Evolutionary conservation across 345 rosid genomes (phyloP), one percentile per base, ranked within the genome.

Genomic region (Eucalyptus grandis): DNA sequence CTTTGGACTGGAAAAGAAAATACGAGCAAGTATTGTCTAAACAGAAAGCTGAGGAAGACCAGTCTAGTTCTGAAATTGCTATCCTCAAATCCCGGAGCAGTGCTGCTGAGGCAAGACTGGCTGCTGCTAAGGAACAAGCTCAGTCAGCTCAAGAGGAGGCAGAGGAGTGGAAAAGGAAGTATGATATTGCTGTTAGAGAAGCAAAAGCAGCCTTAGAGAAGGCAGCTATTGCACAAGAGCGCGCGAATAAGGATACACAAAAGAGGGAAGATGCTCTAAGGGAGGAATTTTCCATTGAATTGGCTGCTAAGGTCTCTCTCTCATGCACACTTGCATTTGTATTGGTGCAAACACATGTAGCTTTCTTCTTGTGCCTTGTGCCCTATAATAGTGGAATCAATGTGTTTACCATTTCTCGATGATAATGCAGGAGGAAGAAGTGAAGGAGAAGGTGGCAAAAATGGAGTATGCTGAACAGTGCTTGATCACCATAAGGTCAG

Each of bases 81-180:
- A 92, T 93, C 89, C 96, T 98, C 88, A 96, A 92, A 93, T 95
- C 99, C 16, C 92, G 99, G 54, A 96, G 94, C 89, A 95, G 97
- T 92, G 98, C 99, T 88, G 94, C 99, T 87, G 99, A 98, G 91
- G 99, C 99, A 87, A 96, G 99, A 91, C 91, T 98, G 86, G 98
- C 97, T 93, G 99, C 99, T 91, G 97, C 99, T 83, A 94, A 92
- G 93, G 99, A 98, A 91, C 98, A 96, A 90, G 94, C 95, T 58
- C 93, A 93, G 88, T 94, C 99, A 85, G 97, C 99, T 89, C 97
- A 96, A 93, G 99, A 96, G 91, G 99, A 96, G 92, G 97, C 99
- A 12, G 94, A 91, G 87, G 99, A 98, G 88, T 98, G 99, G 99
- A 95, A 96, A 91, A 94, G 99, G 88, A 98, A 97, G 93, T 98